Evolutionary conservation across 495 filamentous ascomycete species (phyloP), one percentile per base, ranked within the genome.

Genomic region (Neurospora sp.): DNA sequence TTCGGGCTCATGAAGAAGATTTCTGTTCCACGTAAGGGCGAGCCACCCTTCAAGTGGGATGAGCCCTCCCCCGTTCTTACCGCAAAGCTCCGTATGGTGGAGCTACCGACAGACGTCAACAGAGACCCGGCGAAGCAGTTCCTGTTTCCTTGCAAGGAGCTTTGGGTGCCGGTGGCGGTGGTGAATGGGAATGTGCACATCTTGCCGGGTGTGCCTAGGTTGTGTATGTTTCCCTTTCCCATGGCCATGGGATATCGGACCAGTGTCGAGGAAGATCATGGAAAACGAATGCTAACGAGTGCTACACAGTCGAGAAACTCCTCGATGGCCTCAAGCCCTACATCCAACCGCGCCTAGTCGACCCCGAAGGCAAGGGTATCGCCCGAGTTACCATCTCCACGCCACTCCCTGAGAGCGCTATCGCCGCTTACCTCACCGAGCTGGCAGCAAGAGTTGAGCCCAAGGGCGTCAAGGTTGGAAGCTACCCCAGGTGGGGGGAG

Each of bases 141-240:
- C 59, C 42, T 97, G 2, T 97, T 96, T 79, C 88, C 92, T 16
- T 83, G 87, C n/a, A 90, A 95, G 3, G 88, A 91, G 69, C 84
- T 96, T 71, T 99, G 96, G 96, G 94, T 98, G 16, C 96, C 96
- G 1, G 87, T 98, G 71, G 82, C 88, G 7, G 88, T 96, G 12
- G 92, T 97, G 11, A 97, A 97, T 79, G 92, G 92, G 41, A 99
- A 99, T 78, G 83, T 99, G 12, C 92, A 98, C 80, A 94, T 99
- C 70, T 87, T 99, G 2, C 96, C 96, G 1, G 96, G 96, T 35
- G 90, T 99, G 12, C 96, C 96, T 4, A 86, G 89, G 39, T 83
- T 98, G 0, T 99, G 84, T 86, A 80, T 76, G 31, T 31, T 31
- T 31, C 31, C 31, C 3, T 31, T 31, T 31, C 31, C 31, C 1